A percentile compares a stretch with the other conserved stretches of the same genome.
These are phyloP conservation scores for Globisporangium polare DNA, from an alignment of 352 stramenopile genomes.

Conservation along the genomic window DNA sequence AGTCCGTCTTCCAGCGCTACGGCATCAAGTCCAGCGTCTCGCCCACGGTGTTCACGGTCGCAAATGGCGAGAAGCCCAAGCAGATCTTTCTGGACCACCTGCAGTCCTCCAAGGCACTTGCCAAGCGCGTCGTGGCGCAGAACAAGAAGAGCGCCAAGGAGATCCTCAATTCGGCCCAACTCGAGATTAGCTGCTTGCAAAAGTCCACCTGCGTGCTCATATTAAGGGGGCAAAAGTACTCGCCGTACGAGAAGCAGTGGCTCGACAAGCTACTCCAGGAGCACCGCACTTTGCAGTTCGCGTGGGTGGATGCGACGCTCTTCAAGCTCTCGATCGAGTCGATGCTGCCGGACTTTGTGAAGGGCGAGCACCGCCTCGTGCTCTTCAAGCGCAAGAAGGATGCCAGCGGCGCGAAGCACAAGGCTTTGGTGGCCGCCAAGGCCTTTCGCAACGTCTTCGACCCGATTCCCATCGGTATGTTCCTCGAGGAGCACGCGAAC, in stretches of 20 bases:
- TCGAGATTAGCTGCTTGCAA: slow-evolving; percentile 62
- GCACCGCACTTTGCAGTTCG: slow-evolving; percentile 62
- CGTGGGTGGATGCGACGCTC: slow-evolving; percentile 61
- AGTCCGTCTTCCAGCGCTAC: slow-evolving; percentile 60
- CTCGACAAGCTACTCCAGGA: slow-evolving; percentile 53
- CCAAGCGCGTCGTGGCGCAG: slow-evolving; percentile 45
- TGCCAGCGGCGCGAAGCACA: slow-evolving; percentile 24
- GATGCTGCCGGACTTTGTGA: slow-evolving; percentile 35
- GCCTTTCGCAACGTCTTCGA: slow-evolving; percentile 68
- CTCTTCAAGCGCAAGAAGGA: slow-evolving; percentile 59
- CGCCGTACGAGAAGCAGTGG: slow-evolving; percentile 69
- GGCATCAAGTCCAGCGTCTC: slow-evolving; percentile 53
- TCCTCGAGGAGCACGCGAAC: slow-evolving; percentile 41
- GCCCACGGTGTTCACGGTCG: slow-evolving; percentile 76
- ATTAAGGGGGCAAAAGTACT: slow-evolving; percentile 51
- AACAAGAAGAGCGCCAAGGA: slow-evolving; percentile 55
- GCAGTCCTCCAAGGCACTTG: slow-evolving; percentile 52
- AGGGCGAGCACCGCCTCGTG: slow-evolving; percentile 57
- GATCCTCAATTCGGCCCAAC: slow-evolving; percentile 62
- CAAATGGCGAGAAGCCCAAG: slow-evolving; percentile 70
- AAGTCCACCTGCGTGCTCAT: slow-evolving; percentile 62
- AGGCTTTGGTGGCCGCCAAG: slow-evolving; percentile 38
- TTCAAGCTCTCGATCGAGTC: slow-evolving; percentile 71
- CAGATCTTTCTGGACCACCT: slow-evolving; percentile 71
- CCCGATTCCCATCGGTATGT: slow-evolving; percentile 43